Evolutionary conservation across 345 rosid genomes (phyloP).

Genomic region (Euphorbia peplus): DNA sequence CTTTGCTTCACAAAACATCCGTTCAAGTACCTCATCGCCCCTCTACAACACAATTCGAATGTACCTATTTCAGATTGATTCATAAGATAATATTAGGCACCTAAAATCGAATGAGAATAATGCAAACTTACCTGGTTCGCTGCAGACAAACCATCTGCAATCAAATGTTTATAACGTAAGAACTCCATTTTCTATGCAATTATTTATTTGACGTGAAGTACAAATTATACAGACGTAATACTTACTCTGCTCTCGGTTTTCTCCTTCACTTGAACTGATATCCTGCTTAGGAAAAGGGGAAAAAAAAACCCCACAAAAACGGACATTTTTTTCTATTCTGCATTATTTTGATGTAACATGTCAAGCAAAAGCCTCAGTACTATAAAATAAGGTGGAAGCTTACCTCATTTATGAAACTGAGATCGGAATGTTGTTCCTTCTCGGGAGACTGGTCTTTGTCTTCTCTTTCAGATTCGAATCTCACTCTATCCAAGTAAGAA

Average conservation of each 20-base stretch:
- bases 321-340: background rate
- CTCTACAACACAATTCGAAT: slow-evolving; percentile 37
- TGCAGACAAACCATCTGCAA: slow-evolving; percentile 54
- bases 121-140: slow-evolving; percentile 64
- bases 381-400: no score
- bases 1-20: slow-evolving; percentile 35
- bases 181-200: no score
- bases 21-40: slow-evolving; percentile 44
- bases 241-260: slow-evolving; percentile 21
- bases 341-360: background rate
- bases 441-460: slow-evolving; percentile 20
- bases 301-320: no score
- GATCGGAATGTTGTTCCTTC: slow-evolving; percentile 40
- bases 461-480: slow-evolving; percentile 21
- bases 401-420: slow-evolving; percentile 44
- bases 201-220: no score
- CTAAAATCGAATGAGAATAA: background rate
- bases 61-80: slow-evolving; percentile 4
- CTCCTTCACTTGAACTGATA: slow-evolving; percentile 24
- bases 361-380: background rate
- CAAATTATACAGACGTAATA: no score
- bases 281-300: slow-evolving; percentile 33
- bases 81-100: background rate
- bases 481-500: slow-evolving; percentile 19
- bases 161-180: no score